These are phyloP conservation scores for Cercospora brassicicola DNA, from an alignment of 2,329 filamentous ascomycete genomes.

Conservation along the genomic window DNA sequence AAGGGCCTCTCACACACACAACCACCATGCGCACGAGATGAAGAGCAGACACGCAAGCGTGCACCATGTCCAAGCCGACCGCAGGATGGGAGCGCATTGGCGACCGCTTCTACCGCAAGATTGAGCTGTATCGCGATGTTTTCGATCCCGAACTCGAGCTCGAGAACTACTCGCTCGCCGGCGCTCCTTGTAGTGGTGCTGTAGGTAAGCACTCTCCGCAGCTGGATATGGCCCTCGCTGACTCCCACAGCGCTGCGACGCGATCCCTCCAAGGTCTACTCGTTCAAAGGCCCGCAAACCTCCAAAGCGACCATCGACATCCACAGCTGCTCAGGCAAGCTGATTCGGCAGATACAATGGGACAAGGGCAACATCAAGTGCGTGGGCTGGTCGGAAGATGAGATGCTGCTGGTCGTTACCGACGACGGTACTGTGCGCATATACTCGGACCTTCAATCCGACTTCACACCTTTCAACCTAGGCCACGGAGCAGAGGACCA, in stretches of 20 bases:
- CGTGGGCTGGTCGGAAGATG: constrained; percentile 94
- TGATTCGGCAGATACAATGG: constrained; percentile 67
- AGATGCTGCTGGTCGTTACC: constrained; percentile 83
- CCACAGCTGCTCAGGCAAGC: constrained; percentile 88
- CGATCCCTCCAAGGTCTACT: constrained; percentile 79
- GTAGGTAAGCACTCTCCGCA: constrained; percentile 63
- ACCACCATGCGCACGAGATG: constrained; percentile 7
- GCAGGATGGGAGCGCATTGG: constrained; percentile 94
- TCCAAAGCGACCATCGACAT: constrained; percentile 86
- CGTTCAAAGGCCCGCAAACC: constrained; percentile 69
- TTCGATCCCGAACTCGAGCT: constrained; percentile 93
- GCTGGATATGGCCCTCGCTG: constrained; percentile 22
- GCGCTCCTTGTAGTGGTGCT: constrained; percentile 90
- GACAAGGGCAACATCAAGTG: constrained; percentile 85
- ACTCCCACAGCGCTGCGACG: constrained; percentile 73
- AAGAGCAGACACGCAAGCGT: background rate
- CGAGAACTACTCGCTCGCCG: constrained; percentile 88
- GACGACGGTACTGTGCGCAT: constrained; percentile 87
- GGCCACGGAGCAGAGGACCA: constrained; percentile 85
- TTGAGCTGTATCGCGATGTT: constrained; percentile 85
- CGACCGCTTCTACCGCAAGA: constrained; percentile 92
- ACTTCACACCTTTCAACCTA: constrained; percentile 91
- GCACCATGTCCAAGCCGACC: constrained; percentile 61
- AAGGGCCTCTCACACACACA: background rate
- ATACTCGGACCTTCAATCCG: constrained; percentile 87